Base-by-base conservation (phyloP, 1,284 basidiomycete genomes). In the Microbotryomycetes sp. region DNA sequence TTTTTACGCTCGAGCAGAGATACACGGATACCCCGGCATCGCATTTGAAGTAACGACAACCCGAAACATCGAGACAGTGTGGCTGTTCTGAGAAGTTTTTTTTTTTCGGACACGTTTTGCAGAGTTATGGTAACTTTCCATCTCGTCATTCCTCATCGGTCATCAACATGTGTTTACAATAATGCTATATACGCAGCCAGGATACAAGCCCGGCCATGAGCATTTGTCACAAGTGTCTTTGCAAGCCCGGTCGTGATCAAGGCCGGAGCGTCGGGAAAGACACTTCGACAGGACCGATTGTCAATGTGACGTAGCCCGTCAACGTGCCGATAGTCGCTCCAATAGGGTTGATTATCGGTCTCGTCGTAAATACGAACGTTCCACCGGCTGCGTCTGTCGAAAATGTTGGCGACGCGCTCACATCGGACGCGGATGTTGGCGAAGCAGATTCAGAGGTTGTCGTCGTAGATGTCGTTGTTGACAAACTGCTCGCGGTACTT, bases 31-130 rank as follows among this genome's bases (percentile, higher is more conserved):
- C 54, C 64, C 64, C 24, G 63, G 66, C 15, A 57, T 71, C 31
- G 67, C 68, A 6, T 29, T 71, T 21, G 72, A 73, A 50, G 64
- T 71, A 11, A 73, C 72, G 23, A 52, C 59, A 52, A 55, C 60
- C 45, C 55, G 68, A 27, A 58, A 65, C 41, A 41, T 73, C 28
- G 72, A 72, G 57, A 73, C 72, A 2, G 52, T 73, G 26, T 73
- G 72, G 72, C 27, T 72, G 21, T 71, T 73, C 52, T 72, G 52
- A 66, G 28, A 9, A 21, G 23, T 50, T 5, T 18, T 23, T 46
- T 2, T 18, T 4, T 35, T 53, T 18, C 24, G 26, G 18, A 5
- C 24, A 3, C 48, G 13, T 2, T 28, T 27, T 18, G 2, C 2
- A 27, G 48, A 2, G 24, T 3, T 24, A 50, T n/a, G n/a, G n/a